Percentiles rank a stretch among this genome's conserved stretches.
phyloP scores from a whole-genome alignment of 176 grass and related monocot genomes.

The Pontederia crassipes region DNA sequence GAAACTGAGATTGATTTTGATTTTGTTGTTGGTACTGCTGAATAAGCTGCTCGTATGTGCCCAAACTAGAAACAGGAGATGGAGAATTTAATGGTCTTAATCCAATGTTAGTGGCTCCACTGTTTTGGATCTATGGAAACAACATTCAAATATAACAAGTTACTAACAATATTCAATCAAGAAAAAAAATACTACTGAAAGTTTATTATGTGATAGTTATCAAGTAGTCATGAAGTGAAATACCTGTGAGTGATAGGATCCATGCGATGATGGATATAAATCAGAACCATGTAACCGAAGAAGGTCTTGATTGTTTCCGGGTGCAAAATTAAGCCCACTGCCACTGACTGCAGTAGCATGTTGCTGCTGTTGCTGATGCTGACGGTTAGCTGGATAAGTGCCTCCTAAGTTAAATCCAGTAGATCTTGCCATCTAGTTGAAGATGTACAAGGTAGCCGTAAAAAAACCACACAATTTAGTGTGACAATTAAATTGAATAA shows the following conservation, averaged over 20 bases:
- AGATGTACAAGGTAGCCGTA: not conserved
- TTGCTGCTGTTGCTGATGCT: constrained; percentile 86
- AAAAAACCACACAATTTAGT: not conserved
- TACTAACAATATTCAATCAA: constrained; percentile 19
- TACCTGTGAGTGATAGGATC: constrained; percentile 33
- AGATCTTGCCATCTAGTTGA: constrained; percentile 69
- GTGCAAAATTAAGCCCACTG: constrained; percentile 24
- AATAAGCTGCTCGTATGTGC: constrained; percentile 79
- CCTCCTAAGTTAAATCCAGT: constrained; percentile 79
- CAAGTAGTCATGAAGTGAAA: not conserved
- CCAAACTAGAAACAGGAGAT: constrained; percentile 54
- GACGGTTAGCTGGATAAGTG: constrained; percentile 58
- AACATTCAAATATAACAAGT: constrained; percentile 11
- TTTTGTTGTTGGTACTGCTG: constrained; percentile 66
- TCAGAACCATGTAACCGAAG: constrained; percentile 35
- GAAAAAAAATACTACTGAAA: not conserved
- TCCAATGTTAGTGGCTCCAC: constrained; percentile 45
- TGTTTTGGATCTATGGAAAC: constrained; percentile 46
- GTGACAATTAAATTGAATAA: not conserved
- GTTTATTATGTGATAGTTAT: no score
- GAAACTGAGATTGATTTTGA: constrained; percentile 60
- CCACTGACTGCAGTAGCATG: constrained; percentile 60
- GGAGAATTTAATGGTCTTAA: constrained; percentile 50
- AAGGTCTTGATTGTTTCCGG: constrained; percentile 31
- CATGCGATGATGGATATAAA: constrained; percentile 37